Evolutionary conservation across 257 asterid genomes (phyloP).

Genomic region (Jacaranda mimosifolia): DNA sequence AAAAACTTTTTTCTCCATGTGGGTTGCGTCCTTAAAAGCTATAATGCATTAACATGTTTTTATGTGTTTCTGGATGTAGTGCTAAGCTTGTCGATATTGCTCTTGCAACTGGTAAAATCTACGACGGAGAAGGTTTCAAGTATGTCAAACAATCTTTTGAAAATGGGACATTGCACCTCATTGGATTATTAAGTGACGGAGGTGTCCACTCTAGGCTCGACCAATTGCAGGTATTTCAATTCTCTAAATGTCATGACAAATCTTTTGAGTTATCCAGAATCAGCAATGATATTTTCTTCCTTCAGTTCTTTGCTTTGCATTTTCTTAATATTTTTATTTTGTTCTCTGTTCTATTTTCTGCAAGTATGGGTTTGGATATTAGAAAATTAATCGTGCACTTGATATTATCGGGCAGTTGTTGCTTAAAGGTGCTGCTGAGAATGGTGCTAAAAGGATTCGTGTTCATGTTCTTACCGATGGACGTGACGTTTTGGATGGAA

Average conservation of each 20-base stretch:
- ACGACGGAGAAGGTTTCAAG: constrained; percentile 80
- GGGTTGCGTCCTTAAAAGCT: background rate
- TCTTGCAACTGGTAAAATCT: constrained; percentile 86
- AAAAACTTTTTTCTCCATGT: background rate
- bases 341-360: background rate
- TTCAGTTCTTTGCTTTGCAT: background rate
- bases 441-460: constrained; percentile 92
- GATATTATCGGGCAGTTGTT: constrained; percentile 60
- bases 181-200: constrained; percentile 91
- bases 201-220: constrained; percentile 96
- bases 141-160: constrained; percentile 75
- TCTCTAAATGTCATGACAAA: background rate
- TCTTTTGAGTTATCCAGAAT: constrained; percentile 2
- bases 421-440: constrained; percentile 84
- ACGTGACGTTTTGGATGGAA: constrained; percentile 95
- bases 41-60: constrained; percentile 18
- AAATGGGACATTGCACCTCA: constrained; percentile 83
- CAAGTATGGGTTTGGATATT: background rate
- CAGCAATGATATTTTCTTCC: background rate
- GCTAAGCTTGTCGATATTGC: constrained; percentile 96
- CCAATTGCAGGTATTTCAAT: constrained; percentile 70
- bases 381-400: constrained; percentile 29
- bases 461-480: constrained; percentile 94
- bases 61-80: constrained; percentile 44
- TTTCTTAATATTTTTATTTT: background rate